Evolutionary conservation across 768 basidiomycete species (phyloP).

Genomic region (Mycena crocata): DNA sequence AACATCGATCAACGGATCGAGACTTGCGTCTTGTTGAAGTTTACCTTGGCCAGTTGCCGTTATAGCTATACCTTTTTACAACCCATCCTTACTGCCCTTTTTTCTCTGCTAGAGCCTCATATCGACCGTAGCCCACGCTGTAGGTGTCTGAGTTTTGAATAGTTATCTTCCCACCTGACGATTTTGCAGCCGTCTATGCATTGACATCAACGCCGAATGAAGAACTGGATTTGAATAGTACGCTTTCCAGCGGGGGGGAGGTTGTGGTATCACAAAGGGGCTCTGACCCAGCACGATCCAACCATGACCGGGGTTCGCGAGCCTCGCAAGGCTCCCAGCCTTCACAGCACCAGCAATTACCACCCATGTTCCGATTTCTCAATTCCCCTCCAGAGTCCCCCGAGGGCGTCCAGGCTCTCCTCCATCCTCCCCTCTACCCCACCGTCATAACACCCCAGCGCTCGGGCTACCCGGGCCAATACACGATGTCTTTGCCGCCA

Average conservation of each 20-base stretch:
- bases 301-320: too few relatives aligned
- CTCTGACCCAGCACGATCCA: too few relatives aligned
- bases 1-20: too few relatives aligned
- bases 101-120: constrained; percentile 20
- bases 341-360: neutral
- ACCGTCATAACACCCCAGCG: constrained; percentile 42
- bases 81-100: constrained; percentile 19
- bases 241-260: neutral
- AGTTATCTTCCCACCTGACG: constrained; percentile 7
- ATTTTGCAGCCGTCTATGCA: constrained; percentile 25
- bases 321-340: constrained; percentile 5
- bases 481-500: constrained; percentile 58
- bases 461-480: constrained; percentile 55
- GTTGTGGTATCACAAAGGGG: constrained; percentile 15
- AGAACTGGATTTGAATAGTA: constrained; percentile 14
- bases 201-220: constrained; percentile 7
- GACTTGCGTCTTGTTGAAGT: too few relatives aligned
- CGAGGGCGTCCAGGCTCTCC: too few relatives aligned
- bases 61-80: too few relatives aligned
- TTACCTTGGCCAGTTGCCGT: too few relatives aligned
- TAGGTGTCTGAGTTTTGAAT: too few relatives aligned
- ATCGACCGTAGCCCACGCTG: neutral
- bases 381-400: constrained; percentile 14
- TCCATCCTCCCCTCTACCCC: constrained; percentile 11
- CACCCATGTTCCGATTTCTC: neutral